Base-by-base conservation (phyloP, 1,139 yeast species). In the Lodderomyces theae region DNA sequence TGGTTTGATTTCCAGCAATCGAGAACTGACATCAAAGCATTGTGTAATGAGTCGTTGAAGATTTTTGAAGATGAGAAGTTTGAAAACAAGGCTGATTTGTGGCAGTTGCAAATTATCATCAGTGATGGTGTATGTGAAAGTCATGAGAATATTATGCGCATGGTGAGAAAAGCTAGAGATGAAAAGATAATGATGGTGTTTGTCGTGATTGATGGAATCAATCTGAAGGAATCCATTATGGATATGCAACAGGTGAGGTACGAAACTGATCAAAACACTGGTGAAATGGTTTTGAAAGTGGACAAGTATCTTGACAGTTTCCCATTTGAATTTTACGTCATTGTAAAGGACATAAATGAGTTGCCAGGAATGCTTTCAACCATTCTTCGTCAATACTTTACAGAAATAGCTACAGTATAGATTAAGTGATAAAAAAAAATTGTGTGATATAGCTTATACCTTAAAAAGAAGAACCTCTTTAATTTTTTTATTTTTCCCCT, bases 111-210 rank as follows among this genome's bases (percentile, higher is more conserved):
- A 60, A 88, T 94, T 46, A 85, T 94, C 47, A 75, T 94, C 34
- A 87, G 96, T 3, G 98, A 92, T 67, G 98, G 98, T 64, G 88
- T 92, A 37, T 90, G 97, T 61, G 98, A 92, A 61, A 94, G 88
- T 59, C 98, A 92, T 61, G 92, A 78, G 22, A 79, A 86, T 0
- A 73, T 92, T 39, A 80, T 84, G 51, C 74, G 92, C 46, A 71
- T 90, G 54, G 97, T 92, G 6, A 82, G 98, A 57, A 80, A 78
- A 50, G 98, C 98, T 1, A 77, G 95, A 54, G 97, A 92, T 52
- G 87, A 88, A 52, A 84, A 83, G 56, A 85, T 94, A 50, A 90
- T 94, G 97, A 72, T 92, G 54, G 97, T 94, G 37, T 94, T 94
- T 67, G 96, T 94, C 22, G 78, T 94, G 25, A 83, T 94, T 42